These are phyloP conservation scores for Thalassiosira ordinaria DNA, from an alignment of 352 stramenopile species.

Conservation along the genomic window DNA sequence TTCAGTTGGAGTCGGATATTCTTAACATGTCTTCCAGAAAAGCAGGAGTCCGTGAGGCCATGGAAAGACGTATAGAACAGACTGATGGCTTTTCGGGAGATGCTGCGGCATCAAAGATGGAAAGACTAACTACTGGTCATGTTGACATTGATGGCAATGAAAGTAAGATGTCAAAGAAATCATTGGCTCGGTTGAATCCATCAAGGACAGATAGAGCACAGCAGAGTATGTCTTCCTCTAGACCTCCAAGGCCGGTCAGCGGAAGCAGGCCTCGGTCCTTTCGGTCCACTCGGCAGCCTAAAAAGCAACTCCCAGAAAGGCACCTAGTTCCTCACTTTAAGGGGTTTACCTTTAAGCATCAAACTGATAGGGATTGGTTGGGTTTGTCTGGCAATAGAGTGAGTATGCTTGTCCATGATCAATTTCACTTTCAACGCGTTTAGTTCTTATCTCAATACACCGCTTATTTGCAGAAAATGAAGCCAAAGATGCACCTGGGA, in stretches of 20 bases:
- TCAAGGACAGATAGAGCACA: too few species aligned
- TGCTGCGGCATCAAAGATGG: constrained; percentile 20
- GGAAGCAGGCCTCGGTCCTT: constrained; percentile 15
- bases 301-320: constrained; percentile 14
- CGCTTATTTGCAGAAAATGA: constrained; percentile 24
- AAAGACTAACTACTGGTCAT: constrained; percentile 28
- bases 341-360: constrained; percentile 65
- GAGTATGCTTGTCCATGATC: too few species aligned
- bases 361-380: constrained; percentile 66
- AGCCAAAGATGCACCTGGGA: constrained; percentile 45
- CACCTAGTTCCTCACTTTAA: constrained; percentile 69
- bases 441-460: too few species aligned
- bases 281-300: constrained; percentile 10
- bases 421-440: too few species aligned
- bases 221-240: constrained; percentile 5
- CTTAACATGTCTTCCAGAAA: constrained; percentile 62
- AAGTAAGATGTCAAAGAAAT: constrained; percentile 38
- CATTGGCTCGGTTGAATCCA: constrained; percentile 22
- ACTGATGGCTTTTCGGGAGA: constrained; percentile 39
- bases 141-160: constrained; percentile 20
- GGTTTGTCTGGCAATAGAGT: constrained; percentile 30
- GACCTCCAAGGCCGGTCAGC: background rate
- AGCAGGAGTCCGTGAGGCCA: constrained; percentile 49
- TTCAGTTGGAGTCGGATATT: constrained; percentile 74
- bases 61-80: constrained; percentile 49